Evolutionary conservation across 768 basidiomycete species (phyloP).

Genomic region (Sporobolomyces pararoseus): DNA sequence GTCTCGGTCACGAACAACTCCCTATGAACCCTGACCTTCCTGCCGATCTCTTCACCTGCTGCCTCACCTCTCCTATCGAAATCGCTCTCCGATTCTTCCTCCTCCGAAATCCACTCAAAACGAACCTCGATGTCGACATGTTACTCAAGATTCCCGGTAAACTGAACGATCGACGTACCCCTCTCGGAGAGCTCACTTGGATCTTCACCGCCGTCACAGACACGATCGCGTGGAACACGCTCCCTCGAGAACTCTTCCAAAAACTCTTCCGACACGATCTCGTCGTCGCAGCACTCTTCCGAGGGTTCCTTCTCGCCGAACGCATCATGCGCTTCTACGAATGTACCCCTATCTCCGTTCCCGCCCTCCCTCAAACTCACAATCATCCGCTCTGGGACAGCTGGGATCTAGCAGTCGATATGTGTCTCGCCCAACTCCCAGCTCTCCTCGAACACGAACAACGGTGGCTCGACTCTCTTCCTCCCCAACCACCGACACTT

Average conservation of each 20-base stretch:
- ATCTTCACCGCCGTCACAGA: constrained; percentile 99
- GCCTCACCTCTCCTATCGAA: constrained; percentile 95
- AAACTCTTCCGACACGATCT: constrained; percentile 91
- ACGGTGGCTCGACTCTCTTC: constrained; percentile 47
- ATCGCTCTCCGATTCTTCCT: constrained; percentile 87
- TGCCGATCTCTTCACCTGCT: constrained; percentile 94
- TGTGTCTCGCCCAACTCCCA: constrained; percentile 88
- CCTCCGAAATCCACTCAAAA: constrained; percentile 81
- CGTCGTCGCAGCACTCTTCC: constrained; percentile 89
- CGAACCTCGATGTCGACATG: constrained; percentile 78
- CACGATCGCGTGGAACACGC: constrained; percentile 98
- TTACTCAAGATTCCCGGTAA: constrained; percentile 93
- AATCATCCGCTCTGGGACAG: constrained; percentile 94
- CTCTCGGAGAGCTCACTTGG: constrained; percentile 98
- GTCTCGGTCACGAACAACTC: constrained; percentile 80
- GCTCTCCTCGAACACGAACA: constrained; percentile 58
- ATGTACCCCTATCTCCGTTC: constrained; percentile 90
- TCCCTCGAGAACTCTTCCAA: constrained; percentile 88
- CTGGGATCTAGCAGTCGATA: constrained; percentile 96
- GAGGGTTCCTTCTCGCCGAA: constrained; percentile 94
- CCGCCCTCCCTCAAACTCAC: constrained; percentile 88
- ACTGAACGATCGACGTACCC: constrained; percentile 90
- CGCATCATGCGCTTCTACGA: constrained; percentile 97
- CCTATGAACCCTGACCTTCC: constrained; percentile 95
- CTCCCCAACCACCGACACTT: constrained; percentile 42